A percentile compares a stretch with the other conserved stretches of the same genome.
phyloP scores from a whole-genome alignment of 352 stramenopile genomes.

The Phytophthora niederhauseri region DNA sequence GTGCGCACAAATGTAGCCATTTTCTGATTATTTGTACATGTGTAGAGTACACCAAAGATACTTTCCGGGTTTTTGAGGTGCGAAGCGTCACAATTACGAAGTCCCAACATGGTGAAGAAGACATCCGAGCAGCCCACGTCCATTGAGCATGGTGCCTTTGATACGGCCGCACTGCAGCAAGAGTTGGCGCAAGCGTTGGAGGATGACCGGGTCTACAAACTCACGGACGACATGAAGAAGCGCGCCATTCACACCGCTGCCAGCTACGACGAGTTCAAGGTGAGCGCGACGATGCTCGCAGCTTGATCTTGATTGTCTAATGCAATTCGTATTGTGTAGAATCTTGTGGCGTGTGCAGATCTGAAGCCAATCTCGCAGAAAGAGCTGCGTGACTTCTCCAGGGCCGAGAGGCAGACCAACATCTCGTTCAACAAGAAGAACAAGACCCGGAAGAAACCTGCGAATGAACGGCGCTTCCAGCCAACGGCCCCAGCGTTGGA shows the following conservation, averaged over 20 bases:
- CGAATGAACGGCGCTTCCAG: conserved; percentile 33
- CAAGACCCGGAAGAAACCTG: conserved; percentile 30
- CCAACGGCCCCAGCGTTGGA: conserved; percentile 28
- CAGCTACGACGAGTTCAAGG: conserved; percentile 90
- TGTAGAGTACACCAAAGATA: conserved; percentile 34
- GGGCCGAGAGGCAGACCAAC: conserved; percentile 59
- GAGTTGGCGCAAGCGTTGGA: conserved; percentile 77
- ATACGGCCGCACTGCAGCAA: conserved; percentile 74
- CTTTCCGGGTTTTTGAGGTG: conserved; percentile 4
- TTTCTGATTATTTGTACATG: conserved; percentile 20
- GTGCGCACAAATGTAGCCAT: conserved; percentile 27
- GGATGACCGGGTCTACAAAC: conserved; percentile 84
- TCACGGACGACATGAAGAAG: conserved; percentile 90
- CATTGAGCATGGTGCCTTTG: conserved; percentile 78
- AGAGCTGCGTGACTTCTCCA: conserved; percentile 68
- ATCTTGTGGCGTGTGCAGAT: conserved; percentile 83
- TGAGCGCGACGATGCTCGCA: conserved; percentile 13
- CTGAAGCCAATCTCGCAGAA: conserved; percentile 81
- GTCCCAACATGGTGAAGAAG: conserved; percentile 37
- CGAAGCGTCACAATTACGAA: conserved; percentile 15
- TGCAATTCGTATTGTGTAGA: conserved; percentile 43
- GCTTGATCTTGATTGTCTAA: background rate
- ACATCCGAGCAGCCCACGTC: conserved; percentile 53
- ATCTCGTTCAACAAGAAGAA: conserved; percentile 65
- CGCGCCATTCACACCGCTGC: conserved; percentile 83